Percentiles rank a stretch among this genome's conserved stretches.
Evolutionary conservation across 148 eudicot species (phyloP).

Genomic region (Silene uniflora): DNA sequence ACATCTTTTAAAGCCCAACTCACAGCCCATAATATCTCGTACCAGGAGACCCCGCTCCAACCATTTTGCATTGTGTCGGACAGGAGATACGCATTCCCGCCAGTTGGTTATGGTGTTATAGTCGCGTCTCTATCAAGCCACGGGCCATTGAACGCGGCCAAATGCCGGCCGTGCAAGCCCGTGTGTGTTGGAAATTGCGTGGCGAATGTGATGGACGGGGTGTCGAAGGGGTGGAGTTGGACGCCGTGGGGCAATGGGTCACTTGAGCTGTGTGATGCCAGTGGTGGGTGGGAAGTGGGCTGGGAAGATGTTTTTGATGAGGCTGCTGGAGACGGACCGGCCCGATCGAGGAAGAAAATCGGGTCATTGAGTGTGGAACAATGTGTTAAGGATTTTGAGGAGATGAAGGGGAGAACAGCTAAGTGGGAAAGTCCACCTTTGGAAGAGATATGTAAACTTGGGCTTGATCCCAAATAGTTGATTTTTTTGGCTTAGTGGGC

Average conservation of each 20-base stretch:
- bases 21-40: slow-evolving; percentile 36
- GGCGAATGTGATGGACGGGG: slow-evolving; percentile 41
- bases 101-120: slow-evolving; percentile 54
- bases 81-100: slow-evolving; percentile 60
- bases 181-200: slow-evolving; percentile 49
- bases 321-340: slow-evolving; percentile 40
- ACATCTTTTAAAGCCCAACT: slow-evolving; percentile 77
- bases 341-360: slow-evolving; percentile 42
- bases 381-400: slow-evolving; percentile 59
- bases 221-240: slow-evolving; percentile 76
- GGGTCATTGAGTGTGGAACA: slow-evolving; percentile 35
- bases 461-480: slow-evolving; percentile 30
- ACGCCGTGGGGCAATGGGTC: slow-evolving; percentile 49
- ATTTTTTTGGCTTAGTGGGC: not conserved
- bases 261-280: slow-evolving; percentile 67
- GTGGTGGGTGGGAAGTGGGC: slow-evolving; percentile 60
- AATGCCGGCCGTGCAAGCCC: slow-evolving; percentile 83
- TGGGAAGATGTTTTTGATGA: slow-evolving; percentile 69
- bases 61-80: slow-evolving; percentile 86
- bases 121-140: slow-evolving; percentile 70
- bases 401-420: slow-evolving; percentile 40
- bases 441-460: slow-evolving; percentile 57
- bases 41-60: slow-evolving; percentile 24
- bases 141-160: slow-evolving; percentile 80
- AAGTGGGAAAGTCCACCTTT: slow-evolving; percentile 60